Percentiles rank a stretch among this genome's conserved stretches.
These are phyloP conservation scores for Penicillium parvum DNA, from an alignment of 495 filamentous ascomycete genomes.

Conservation along the genomic window DNA sequence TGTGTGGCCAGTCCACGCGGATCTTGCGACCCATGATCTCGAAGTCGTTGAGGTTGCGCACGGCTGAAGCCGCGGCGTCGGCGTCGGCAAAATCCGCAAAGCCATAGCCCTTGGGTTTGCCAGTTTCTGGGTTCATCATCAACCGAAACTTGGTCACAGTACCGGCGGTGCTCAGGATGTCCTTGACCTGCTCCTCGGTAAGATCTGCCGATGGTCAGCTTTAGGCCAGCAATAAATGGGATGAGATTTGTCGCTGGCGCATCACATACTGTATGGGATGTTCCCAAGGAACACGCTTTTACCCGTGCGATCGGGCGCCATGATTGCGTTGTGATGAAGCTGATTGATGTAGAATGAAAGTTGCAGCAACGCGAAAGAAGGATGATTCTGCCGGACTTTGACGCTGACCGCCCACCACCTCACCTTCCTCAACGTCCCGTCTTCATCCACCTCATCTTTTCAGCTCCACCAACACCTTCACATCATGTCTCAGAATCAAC, in stretches of 20 bases:
- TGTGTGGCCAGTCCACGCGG: conserved; percentile 91
- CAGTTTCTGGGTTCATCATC: conserved; percentile 93
- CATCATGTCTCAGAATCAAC: conserved; percentile 55
- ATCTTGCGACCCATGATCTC: conserved; percentile 95
- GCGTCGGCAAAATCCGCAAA: conserved; percentile 90
- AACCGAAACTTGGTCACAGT: conserved; percentile 89
- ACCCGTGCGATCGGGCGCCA: conserved; percentile 53
- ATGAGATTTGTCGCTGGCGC: not conserved
- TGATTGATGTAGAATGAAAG: conserved; percentile 3
- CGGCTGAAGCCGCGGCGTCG: conserved; percentile 89
- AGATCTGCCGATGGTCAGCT: conserved; percentile 54
- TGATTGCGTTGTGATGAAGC: conserved; percentile 24
- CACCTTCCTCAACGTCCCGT: conserved; percentile 26
- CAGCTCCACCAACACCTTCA: conserved; percentile 14
- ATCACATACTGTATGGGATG: conserved; percentile 59
- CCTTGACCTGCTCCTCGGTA: conserved; percentile 89
- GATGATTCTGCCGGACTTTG: conserved; percentile 27
- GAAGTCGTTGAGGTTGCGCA: conserved; percentile 92
- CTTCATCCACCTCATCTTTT: conserved; percentile 18
- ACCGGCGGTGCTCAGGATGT: conserved; percentile 83
- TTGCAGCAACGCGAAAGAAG: conserved; percentile 12
- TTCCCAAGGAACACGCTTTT: conserved; percentile 81
- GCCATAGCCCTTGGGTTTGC: conserved; percentile 91
- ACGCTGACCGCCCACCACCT: conserved; percentile 12
- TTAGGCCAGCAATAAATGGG: not conserved